Evolutionary conservation across 1,139 yeast species (phyloP).

Genomic region (Kurtzmaniella quercitrusa): DNA sequence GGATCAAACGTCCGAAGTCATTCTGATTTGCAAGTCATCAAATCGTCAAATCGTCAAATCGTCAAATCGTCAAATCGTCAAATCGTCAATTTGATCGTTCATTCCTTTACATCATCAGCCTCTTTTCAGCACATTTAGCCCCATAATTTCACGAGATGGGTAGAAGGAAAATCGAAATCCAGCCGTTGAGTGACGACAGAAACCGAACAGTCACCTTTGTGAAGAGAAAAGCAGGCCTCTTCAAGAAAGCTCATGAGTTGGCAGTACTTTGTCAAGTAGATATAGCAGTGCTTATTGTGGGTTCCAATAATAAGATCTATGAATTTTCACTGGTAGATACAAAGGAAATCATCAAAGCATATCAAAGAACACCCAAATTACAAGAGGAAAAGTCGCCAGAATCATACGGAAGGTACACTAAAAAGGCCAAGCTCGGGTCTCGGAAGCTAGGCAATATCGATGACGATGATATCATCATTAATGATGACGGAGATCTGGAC

Average conservation of each 20-base stretch:
- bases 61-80: no score
- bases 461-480: conserved; percentile 17
- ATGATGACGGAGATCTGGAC: conserved; percentile 25
- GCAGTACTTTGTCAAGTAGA: conserved; percentile 92
- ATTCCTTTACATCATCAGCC: neutral
- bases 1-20: no score
- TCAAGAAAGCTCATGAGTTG: conserved; percentile 93
- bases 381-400: conserved; percentile 62
- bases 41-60: no score
- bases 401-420: conserved; percentile 48
- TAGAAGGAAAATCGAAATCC: conserved; percentile 91
- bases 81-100: no score
- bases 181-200: conserved; percentile 87
- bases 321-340: conserved; percentile 78
- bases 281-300: conserved; percentile 83
- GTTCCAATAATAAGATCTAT: conserved; percentile 75
- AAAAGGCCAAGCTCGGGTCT: conserved; percentile 21
- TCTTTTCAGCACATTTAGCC: neutral
- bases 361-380: conserved; percentile 29
- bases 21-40: no score
- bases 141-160: conserved; percentile 54
- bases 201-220: conserved; percentile 87
- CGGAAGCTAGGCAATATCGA: conserved; percentile 11
- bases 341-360: conserved; percentile 54
- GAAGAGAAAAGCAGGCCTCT: conserved; percentile 90